Base-by-base conservation (phyloP, 2,329 filamentous ascomycete species). In the Metarhizium album region DNA sequence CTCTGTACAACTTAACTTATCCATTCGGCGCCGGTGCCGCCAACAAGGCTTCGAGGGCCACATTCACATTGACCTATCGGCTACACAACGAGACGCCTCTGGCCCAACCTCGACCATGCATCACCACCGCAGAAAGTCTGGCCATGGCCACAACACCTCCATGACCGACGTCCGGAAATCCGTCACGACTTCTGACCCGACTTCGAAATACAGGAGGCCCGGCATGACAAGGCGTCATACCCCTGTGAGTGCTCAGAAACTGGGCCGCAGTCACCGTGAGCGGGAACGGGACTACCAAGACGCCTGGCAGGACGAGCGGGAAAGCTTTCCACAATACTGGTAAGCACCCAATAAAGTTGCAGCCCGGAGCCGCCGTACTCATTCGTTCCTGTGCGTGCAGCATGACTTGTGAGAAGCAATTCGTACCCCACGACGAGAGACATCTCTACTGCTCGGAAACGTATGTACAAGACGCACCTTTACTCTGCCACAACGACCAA, bases 341-440 rank as follows among this genome's bases (percentile, higher is more conserved):
- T 84, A 74, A 52, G 78, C 75, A 13, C 3, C 38, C 23, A 5
- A 7, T 14, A 43, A 13, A 23, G 2, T 18, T 14, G 4, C 2
- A 1, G 33, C 14, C n/a, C 9, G 9, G 29, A 18, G 9, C 11
- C 23, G 4, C 11, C 11, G 4, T 20, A 11, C 51, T 48, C 11
- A 43, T 24, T 27, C 7, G 13, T 29, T 20, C 33, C 16, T 23
- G 46, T 11, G n/a, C 37, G 43, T 52, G 50, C 33, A 84, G 80
- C 66, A 83, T 83, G 80, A 77, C 74, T 9, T 84, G 80, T 64
- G 80, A 83, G 63, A 83, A 83, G 67, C 79, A 83, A 66, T 83
- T 83, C 62, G 65, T 80, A 23, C 74, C 79, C 47, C 70, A 74
- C 40, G 75, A 79, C 60, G 78, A 78, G 58, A 75, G 71, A 54